Base-by-base conservation (phyloP, 441 rosid species). In the Populus trichocarpa region DNA sequence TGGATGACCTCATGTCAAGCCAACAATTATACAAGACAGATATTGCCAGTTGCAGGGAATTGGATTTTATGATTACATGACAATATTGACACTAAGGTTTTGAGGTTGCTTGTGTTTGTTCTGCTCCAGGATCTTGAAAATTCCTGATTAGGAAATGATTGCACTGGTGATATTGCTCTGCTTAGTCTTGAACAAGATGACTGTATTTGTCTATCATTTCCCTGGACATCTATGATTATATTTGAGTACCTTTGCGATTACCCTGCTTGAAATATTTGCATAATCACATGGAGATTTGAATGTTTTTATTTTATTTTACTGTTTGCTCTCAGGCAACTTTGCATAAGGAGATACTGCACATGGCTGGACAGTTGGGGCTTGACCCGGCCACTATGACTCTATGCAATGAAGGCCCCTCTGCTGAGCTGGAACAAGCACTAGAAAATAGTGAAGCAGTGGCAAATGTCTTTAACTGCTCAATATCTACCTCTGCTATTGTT, bases 331-430 rank as follows among this genome's bases (percentile, higher is more conserved):
- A 96, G 99, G 98, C 99, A 18, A 92, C 98, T 73, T 90, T 93
- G 88, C 97, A 90, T 79, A 87, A 88, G 84, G 87, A 88, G 83
- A 79, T 93, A 67, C 92, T 96, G 68, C 85, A 91, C 88, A 96
- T 94, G 99, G 98, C 99, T 83, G 98, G 99, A 63, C 99, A 96
- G 78, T 82, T 94, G 87, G 98, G 98, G 38, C 96, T 96, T 74
- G 93, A 91, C 81, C 98, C 98, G 80, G 91, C 98, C 63, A 90
- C 93, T 1, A 94, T 94, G 98, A 84, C 85, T 78, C 87, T 94
- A 26, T 83, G 82, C 85, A 78, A 25, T 14, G 97, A 88, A 76
- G 95, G 96, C 36, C 82, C 93, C 46, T 32, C 84, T 70, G 90
- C 88, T 14, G 99, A 94, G 90, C 78, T 94, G 67, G 89, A 90